Percentiles rank a stretch among this genome's conserved stretches.
phyloP scores from a whole-genome alignment of 148 eudicot genomes.

The Rhododendron henanense region DNA sequence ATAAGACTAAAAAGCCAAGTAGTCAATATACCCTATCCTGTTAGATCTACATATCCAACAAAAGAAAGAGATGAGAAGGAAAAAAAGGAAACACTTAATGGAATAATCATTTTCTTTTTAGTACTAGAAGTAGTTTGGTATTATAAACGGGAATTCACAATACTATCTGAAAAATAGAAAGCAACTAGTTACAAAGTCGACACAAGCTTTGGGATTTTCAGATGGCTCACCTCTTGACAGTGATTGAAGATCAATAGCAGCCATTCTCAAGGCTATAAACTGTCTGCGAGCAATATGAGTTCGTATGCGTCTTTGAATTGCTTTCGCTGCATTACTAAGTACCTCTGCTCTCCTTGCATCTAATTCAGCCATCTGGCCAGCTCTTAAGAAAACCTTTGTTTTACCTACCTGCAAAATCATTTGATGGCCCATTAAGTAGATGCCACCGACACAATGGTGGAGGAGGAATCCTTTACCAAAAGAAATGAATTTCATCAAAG shows the following conservation, averaged over 20 bases:
- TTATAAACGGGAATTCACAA: neutral
- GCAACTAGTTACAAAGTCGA: conserved; percentile 1
- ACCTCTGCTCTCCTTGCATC: conserved; percentile 92
- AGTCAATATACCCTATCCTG: neutral
- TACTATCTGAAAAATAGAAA: neutral
- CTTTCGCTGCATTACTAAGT: conserved; percentile 74
- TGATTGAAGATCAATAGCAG: conserved; percentile 61
- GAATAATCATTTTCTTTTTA: neutral
- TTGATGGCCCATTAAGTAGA: conserved; percentile 2
- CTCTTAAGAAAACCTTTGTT: conserved; percentile 94
- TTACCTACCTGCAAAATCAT: conserved; percentile 65
- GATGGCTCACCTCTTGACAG: conserved; percentile 55
- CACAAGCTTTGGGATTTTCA: conserved; percentile 9
- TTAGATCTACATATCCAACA: neutral
- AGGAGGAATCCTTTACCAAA: neutral
- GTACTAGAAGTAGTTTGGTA: neutral
- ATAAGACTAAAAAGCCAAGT: neutral
- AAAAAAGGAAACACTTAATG: too few species aligned
- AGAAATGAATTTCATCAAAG: neutral
- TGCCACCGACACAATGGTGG: neutral
- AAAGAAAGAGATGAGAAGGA: neutral
- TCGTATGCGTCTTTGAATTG: conserved; percentile 69
- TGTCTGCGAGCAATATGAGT: conserved; percentile 77
- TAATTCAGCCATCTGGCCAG: conserved; percentile 99
- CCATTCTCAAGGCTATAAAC: conserved; percentile 53